Conservation (phyloP, 2,329 filamentous ascomycete genomes). For the Scedosporium minutisporum region DNA sequence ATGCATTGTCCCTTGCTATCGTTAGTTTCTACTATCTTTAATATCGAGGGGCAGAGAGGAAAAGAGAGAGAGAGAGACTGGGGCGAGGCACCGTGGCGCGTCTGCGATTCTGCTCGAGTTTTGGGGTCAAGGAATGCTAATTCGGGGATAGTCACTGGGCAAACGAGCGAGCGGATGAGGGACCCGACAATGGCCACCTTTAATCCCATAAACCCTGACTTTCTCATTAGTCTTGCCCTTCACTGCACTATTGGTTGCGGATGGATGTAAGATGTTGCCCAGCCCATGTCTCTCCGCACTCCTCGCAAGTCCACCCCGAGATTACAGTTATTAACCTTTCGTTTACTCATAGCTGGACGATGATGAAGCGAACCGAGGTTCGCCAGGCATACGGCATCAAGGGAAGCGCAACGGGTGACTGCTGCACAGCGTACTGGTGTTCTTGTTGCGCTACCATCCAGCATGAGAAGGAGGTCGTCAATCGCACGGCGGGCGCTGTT, state of each 20-base stretch:
- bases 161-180: constrained; percentile 32
- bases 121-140: not conserved
- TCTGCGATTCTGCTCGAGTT: not conserved
- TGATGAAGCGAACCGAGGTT: constrained; percentile 44
- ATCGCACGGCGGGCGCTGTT: constrained; percentile 15
- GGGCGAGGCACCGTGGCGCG: not conserved
- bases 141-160: constrained; percentile 27
- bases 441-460: constrained; percentile 47
- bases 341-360: constrained; percentile 27
- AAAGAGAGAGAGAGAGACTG: not conserved
- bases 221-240: constrained; percentile 28
- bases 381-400: constrained; percentile 43
- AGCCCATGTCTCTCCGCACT: not conserved
- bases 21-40: constrained; percentile 20
- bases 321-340: not conserved
- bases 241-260: constrained; percentile 30
- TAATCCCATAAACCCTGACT: constrained; percentile 28
- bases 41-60: not conserved
- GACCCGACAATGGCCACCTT: constrained; percentile 31
- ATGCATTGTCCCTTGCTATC: constrained; percentile 31
- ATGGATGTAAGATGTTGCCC: constrained; percentile 28
- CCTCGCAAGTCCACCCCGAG: not conserved
- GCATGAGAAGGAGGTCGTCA: constrained; percentile 44
- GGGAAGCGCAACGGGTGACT: constrained; percentile 38
- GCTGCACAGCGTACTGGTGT: constrained; percentile 44